Evolutionary conservation across 495 filamentous ascomycete genomes (phyloP), one percentile per base, ranked within the genome.

Genomic region (Daldinia loculata): DNA sequence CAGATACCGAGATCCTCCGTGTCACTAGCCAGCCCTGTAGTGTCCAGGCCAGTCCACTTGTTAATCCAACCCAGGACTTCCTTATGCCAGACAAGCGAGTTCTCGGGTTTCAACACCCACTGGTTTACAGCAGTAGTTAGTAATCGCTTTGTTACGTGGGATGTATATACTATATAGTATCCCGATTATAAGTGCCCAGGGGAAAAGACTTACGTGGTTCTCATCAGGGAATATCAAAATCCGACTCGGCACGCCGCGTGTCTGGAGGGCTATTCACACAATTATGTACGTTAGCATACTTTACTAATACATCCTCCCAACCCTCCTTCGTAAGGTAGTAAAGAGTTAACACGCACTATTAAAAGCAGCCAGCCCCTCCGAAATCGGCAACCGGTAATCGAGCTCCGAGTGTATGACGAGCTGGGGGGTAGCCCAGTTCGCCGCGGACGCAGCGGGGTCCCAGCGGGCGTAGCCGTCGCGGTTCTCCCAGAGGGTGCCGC

Each of bases 81-180:
- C n/a, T 84, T 87, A 76, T 98, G 93, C 95, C 95, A 98, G 48
- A 95, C 83, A 24, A 98, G 80, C 8, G 89, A 90, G 76, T 98
- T 98, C 77, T 98, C 95, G 2, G 90, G 93, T 75, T 97, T 94
- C 48, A 97, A 74, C 22, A 98, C 94, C 92, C 92, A 98, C 80
- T 97, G 84, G 9, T 36, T 29, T 3, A 30, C n/a, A n/a, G 12
- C 22, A 43, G 19, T 34, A 8, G 61, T 78, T 60, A 76, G 69
- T 4, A 53, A 69, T 5, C 7, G 29, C 1, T 6, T n/a, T 4
- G 9, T 27, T 29, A 3, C 29, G 22, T 41, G 6, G 6, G 15
- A 17, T 17, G n/a, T 41, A 8, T n/a, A n/a, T n/a, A n/a, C n/a
- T n/a, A n/a, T n/a, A n/a, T 17, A 7, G 15, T 22, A 17, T 22